phyloP scores from a whole-genome alignment of 768 basidiomycete genomes.

The Hericium coralloides region DNA sequence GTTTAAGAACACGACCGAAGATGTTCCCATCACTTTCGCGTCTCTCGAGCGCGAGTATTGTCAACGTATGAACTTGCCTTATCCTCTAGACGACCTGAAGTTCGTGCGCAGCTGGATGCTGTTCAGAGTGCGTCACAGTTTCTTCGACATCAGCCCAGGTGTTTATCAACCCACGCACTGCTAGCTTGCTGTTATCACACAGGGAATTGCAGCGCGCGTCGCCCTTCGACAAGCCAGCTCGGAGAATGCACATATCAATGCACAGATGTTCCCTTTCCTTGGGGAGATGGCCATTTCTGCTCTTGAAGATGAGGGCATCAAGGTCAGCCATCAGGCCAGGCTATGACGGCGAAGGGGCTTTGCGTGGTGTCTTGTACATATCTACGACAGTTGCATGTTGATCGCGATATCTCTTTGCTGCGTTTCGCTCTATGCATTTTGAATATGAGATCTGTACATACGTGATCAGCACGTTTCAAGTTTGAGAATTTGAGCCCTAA shows the following conservation, averaged over 20 bases:
- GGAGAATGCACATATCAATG: conserved; percentile 50
- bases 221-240: conserved; percentile 87
- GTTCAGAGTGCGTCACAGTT: conserved; percentile 48
- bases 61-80: conserved; percentile 49
- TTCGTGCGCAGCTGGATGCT: conserved; percentile 85
- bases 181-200: conserved; percentile 71
- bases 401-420: too few species aligned
- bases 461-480: too few species aligned
- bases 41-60: conserved; percentile 81
- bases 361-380: neutral
- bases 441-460: too few species aligned
- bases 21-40: conserved; percentile 57
- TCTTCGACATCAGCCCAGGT: neutral
- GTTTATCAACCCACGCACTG: conserved; percentile 10
- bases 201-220: conserved; percentile 84
- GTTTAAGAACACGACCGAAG: conserved; percentile 51
- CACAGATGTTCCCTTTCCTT: conserved; percentile 43
- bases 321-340: conserved; percentile 17
- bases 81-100: conserved; percentile 70
- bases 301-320: conserved; percentile 44
- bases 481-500: too few species aligned
- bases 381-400: neutral
- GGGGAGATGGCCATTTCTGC: conserved; percentile 54
- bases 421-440: too few species aligned
- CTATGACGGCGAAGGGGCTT: neutral